A percentile compares a stretch with the other conserved stretches of the same genome.
Evolutionary conservation across 345 rosid genomes (phyloP).

Genomic region (Melaleuca alternifolia): DNA sequence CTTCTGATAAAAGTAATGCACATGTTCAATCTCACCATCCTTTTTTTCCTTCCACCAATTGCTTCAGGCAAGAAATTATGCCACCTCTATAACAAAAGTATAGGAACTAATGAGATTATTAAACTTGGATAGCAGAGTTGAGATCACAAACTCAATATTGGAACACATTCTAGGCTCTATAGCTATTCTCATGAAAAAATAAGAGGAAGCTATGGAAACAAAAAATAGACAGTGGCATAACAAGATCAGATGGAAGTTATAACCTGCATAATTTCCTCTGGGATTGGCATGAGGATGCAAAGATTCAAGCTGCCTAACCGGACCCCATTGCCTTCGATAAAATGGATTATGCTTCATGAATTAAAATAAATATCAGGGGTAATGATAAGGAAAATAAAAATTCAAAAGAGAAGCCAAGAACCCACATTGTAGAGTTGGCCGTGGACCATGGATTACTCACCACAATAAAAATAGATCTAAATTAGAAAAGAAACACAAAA

Average conservation of each 20-base stretch:
- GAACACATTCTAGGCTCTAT: background rate
- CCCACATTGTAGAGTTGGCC: background rate
- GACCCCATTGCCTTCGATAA: constrained; percentile 86
- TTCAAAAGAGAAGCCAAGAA: background rate
- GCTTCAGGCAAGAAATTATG: background rate
- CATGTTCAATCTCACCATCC: background rate
- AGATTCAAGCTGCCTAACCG: constrained; percentile 55
- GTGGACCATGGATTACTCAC: background rate
- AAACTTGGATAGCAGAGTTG: background rate
- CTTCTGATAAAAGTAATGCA: background rate
- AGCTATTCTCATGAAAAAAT: background rate
- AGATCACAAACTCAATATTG: background rate
- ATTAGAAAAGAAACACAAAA: background rate
- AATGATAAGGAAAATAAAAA: background rate
- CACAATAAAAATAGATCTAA: constrained; percentile 1
- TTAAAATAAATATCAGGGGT: background rate
- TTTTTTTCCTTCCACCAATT: background rate
- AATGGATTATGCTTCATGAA: constrained; percentile 45
- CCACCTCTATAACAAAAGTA: background rate
- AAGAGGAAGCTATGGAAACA: background rate
- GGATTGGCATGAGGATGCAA: constrained; percentile 83
- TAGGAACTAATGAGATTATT: background rate
- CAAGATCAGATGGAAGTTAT: constrained; percentile 1
- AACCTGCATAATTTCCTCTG: constrained; percentile 74
- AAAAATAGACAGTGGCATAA: background rate